These are phyloP conservation scores for Yamadazyma kanchanaburiensis DNA, from an alignment of 1,139 yeast genomes.

Conservation along the genomic window DNA sequence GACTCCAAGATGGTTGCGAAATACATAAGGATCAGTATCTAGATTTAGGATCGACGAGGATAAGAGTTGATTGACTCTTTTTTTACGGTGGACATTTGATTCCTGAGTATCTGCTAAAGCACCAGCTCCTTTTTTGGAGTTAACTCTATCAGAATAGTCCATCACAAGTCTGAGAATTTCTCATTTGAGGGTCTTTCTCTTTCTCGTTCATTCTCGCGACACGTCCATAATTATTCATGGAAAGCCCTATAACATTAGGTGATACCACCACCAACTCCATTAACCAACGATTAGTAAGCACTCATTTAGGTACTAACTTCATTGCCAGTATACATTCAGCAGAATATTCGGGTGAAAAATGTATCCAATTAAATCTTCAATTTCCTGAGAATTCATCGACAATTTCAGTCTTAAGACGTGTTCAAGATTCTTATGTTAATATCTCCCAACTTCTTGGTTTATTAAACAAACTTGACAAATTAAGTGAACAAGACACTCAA, in stretches of 20 bases:
- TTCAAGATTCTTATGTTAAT: conserved; percentile 44
- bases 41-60: conserved; percentile 58
- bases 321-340: conserved; percentile 27
- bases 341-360: conserved; percentile 35
- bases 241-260: conserved; percentile 44
- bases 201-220: not conserved
- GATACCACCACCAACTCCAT: conserved; percentile 44
- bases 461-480: conserved; percentile 27
- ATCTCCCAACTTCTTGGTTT: conserved; percentile 36
- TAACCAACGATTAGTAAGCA: conserved; percentile 32
- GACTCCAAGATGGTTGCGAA: conserved; percentile 68
- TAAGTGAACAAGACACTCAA: conserved; percentile 22
- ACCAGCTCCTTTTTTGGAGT: conserved; percentile 53
- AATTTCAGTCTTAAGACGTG: conserved; percentile 34
- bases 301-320: conserved; percentile 24
- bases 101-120: conserved; percentile 73
- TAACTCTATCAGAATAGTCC: conserved; percentile 47
- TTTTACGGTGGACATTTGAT: conserved; percentile 61
- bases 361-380: conserved; percentile 32
- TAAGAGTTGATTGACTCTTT: conserved; percentile 62
- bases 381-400: conserved; percentile 10
- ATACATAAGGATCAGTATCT: conserved; percentile 75
- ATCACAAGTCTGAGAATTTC: no score
- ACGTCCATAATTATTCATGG: conserved; percentile 22
- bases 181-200: no score